A percentile compares a stretch with the other conserved stretches of the same genome.
phyloP scores from a whole-genome alignment of 2,329 filamentous ascomycete genomes.

The Madurella mycetomatis region DNA sequence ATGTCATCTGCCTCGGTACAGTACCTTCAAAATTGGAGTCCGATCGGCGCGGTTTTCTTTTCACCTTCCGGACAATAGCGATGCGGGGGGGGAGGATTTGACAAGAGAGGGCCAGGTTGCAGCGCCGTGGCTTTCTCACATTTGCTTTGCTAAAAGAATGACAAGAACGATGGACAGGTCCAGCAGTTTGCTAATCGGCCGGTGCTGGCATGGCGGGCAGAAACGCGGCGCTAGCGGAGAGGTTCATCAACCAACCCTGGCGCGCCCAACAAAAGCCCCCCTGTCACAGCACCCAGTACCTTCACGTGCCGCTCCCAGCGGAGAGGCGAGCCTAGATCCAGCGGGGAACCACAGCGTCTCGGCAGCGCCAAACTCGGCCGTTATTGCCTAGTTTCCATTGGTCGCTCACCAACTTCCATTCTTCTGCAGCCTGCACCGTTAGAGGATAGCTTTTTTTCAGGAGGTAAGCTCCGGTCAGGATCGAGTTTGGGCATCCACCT shows the following conservation, averaged over 20 bases:
- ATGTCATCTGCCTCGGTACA: constrained; percentile 24
- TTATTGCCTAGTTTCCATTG: not conserved
- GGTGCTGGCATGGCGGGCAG: constrained; percentile 13
- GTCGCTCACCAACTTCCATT: not conserved
- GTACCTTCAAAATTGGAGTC: constrained; percentile 12
- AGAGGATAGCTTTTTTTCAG: not conserved
- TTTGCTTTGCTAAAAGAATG: constrained; percentile 2
- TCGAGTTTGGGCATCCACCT: not conserved
- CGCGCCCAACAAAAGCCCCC: constrained; percentile 24
- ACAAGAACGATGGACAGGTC: not conserved
- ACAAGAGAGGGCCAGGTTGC: constrained; percentile 13
- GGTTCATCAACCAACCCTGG: constrained; percentile 16
- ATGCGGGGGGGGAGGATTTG: not conserved
- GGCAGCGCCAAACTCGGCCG: not conserved
- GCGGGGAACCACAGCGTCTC: not conserved
- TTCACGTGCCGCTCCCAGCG: constrained; percentile 24
- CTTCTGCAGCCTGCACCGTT: too few relatives aligned
- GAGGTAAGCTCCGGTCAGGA: not conserved
- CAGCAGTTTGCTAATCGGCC: not conserved
- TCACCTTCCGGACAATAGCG: not conserved
- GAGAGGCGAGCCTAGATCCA: not conserved
- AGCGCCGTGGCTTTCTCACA: constrained; percentile 14
- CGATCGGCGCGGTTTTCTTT: constrained; percentile 5
- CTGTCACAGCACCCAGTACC: constrained; percentile 6
- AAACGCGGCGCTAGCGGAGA: constrained; percentile 17